Evolutionary conservation across 805 yeast species (phyloP).

Genomic region (Candida saitoana): DNA sequence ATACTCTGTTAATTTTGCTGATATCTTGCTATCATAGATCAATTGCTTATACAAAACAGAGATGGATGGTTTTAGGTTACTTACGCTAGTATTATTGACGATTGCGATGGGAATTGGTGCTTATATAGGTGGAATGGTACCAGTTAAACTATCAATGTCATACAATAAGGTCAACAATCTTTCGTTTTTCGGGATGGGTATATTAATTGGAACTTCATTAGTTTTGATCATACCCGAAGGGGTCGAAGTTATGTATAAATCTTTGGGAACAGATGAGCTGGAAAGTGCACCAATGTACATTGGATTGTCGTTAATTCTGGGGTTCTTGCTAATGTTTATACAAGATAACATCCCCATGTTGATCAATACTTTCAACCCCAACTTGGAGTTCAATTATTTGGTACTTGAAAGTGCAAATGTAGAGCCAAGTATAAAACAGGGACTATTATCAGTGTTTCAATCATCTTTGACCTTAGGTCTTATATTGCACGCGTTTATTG

Average conservation of each 20-base stretch:
- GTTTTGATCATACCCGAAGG: constrained; percentile 67
- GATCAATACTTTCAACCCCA: neutral
- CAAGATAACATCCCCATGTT: constrained; percentile 37
- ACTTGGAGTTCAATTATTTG: constrained; percentile 1
- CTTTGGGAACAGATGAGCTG: constrained; percentile 14
- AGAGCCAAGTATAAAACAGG: constrained; percentile 3
- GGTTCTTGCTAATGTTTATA: constrained; percentile 51
- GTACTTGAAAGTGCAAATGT: neutral
- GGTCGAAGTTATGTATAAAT: constrained; percentile 38
- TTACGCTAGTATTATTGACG: constrained; percentile 7
- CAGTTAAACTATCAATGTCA: constrained; percentile 11
- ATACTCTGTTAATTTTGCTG: neutral
- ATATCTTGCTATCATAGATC: neutral
- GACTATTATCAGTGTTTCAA: constrained; percentile 24
- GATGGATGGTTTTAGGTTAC: neutral
- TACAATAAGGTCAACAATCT: constrained; percentile 25
- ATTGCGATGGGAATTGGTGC: constrained; percentile 17
- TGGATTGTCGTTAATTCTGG: constrained; percentile 49
- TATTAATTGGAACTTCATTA: constrained; percentile 57
- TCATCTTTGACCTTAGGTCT: constrained; percentile 58
- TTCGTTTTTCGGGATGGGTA: constrained; percentile 55
- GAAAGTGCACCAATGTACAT: constrained; percentile 21
- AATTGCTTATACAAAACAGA: neutral
- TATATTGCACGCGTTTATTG: constrained; percentile 63
- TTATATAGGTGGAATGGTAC: constrained; percentile 17